Evolutionary conservation across 139 green algal genomes (phyloP), one percentile per base, ranked within the genome.

Genomic region (Chlorella ohadii): DNA sequence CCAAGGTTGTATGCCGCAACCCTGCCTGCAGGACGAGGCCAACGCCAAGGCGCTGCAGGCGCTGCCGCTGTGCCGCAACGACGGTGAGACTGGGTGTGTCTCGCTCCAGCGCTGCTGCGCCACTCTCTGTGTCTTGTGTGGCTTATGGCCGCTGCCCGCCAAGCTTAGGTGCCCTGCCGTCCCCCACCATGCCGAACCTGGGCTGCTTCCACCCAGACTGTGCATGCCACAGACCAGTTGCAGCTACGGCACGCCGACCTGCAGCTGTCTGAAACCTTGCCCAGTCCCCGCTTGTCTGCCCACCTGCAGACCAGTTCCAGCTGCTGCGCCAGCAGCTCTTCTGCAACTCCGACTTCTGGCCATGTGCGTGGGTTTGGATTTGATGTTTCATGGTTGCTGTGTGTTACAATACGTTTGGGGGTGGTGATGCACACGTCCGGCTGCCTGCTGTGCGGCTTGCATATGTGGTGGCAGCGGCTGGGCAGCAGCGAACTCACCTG

Each of bases 301-400:
- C n/a, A n/a, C n/a, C n/a, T n/a, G n/a, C 77, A 84, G 84, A 84
- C 63, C 38, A 87, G 59, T 89, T 79, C 59, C 78, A 89, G 44
- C 65, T 84, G 28, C 56, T 89, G 55, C 71, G 85, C 12, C 70
- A 87, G 84, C 39, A 83, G 51, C 72, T 89, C 27, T 89, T 89
- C 63, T 22, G 17, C 38, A 84, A 89, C 33, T 84, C 68, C 22
- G 72, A 82, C 57, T 87, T 89, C 64, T 89, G 85, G 85, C 85
- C 85, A 4, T 89, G 80, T 59, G 51, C 2, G 51, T 22, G 51
- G 15, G 11, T 6, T 6, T 6, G 44, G 7, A 55, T 6, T 16
- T 55, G 44, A 55, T 6, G n/a, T n/a, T n/a, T n/a, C n/a, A n/a
- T n/a, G n/a, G n/a, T n/a, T n/a, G n/a, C n/a, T n/a, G n/a, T n/a